Percentiles rank a stretch among this genome's conserved stretches.
Conservation (phyloP, 345 rosid species). For the Brassica napus region Da-Ae NC_063443.1:15875001-15875500, state of each 20-base stretch:
- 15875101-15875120: constrained; percentile 12
- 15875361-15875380: constrained; percentile 13
- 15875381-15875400: background rate
- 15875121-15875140: too few relatives aligned
- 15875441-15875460: background rate
- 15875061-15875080: constrained; percentile 48
- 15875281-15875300: constrained; percentile 79
- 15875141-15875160: too few relatives aligned
- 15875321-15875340: constrained; percentile 48
- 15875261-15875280: constrained; percentile 71
- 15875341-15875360: constrained; percentile 10
- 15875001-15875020: constrained; percentile 59
- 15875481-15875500: background rate
- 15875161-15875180: constrained; percentile 6
- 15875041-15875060: constrained; percentile 68
- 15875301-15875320: constrained; percentile 74
- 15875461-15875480: background rate
- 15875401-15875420: constrained; percentile 7
- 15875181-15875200: constrained; percentile 12
- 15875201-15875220: background rate
- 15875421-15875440: constrained; percentile 16
- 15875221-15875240: background rate
- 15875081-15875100: constrained; percentile 15
- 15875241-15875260: constrained; percentile 33
- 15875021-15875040: constrained; percentile 65